Evolutionary conservation across 257 asterid genomes (phyloP).

Genomic region (Cruciata laevipes): DNA sequence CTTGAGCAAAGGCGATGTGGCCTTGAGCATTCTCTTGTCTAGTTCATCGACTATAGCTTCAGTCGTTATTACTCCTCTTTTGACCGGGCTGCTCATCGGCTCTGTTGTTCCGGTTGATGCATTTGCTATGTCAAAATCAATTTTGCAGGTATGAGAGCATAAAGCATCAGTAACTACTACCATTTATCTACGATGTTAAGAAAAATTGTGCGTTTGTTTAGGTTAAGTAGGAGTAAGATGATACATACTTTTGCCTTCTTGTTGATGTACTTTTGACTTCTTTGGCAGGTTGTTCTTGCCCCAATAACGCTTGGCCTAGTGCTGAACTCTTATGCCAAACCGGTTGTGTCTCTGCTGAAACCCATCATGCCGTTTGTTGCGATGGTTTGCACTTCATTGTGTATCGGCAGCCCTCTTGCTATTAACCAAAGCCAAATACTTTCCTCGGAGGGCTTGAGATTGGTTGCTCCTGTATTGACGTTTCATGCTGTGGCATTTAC

Average conservation of each 20-base stretch:
- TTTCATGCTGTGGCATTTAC: slow-evolving; percentile 82
- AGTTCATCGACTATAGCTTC: slow-evolving; percentile 92
- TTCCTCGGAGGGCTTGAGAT: slow-evolving; percentile 66
- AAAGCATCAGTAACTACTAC: background rate
- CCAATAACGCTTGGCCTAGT: slow-evolving; percentile 72
- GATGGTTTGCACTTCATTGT: slow-evolving; percentile 89
- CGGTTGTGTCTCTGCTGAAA: slow-evolving; percentile 72
- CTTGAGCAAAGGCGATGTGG: slow-evolving; percentile 92
- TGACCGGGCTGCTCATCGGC: slow-evolving; percentile 91
- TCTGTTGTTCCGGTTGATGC: slow-evolving; percentile 97
- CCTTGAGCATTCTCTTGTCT: slow-evolving; percentile 86
- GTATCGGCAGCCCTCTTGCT: slow-evolving; percentile 98
- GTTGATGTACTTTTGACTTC: background rate
- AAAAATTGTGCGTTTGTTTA: background rate
- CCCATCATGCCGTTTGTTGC: slow-evolving; percentile 95
- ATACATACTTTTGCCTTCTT: background rate
- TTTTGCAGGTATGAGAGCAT: slow-evolving; percentile 63
- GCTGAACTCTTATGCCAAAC: slow-evolving; percentile 80
- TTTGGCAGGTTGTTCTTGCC: slow-evolving; percentile 78
- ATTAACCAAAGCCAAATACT: slow-evolving; percentile 78
- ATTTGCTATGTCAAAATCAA: slow-evolving; percentile 90
- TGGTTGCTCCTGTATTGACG: slow-evolving; percentile 70
- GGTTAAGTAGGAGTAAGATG: background rate
- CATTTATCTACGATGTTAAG: background rate
- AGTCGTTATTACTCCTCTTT: slow-evolving; percentile 71